Base-by-base conservation (phyloP, 345 rosid species). In the Camelina laxa region DNA sequence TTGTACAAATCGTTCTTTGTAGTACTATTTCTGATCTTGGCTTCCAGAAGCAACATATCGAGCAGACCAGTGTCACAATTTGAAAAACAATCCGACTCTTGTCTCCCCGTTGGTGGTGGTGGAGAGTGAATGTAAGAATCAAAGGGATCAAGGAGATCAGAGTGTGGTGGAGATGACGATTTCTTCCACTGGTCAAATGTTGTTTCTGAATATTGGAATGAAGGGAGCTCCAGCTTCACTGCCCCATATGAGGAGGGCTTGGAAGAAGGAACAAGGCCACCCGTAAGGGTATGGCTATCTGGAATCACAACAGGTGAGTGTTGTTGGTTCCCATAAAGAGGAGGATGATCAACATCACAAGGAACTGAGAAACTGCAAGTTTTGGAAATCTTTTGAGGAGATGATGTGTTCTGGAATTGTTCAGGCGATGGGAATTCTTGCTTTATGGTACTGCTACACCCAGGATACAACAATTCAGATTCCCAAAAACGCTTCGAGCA, bases 201-300 rank as follows among this genome's bases (percentile, higher is more conserved):
- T 75, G 84, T 75, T 83, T 89, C 96, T 71, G 90, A 60, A 89
- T 87, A 86, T 94, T 94, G 98, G 97, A 94, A 92, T 90, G 98
- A 94, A 94, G 97, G 97, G 98, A 94, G 97, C 98, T 94, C 98
- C 93, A 82, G 76, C 98, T 91, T 91, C 96, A 85, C 78, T 74
- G 88, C 85, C 90, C 74, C 89, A 5, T 78, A 69, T 61, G 51
- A 21, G 71, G 93, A 21, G 71, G 93, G 87, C 89, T 70, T 88
- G 61, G 95, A 90, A 94, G 97, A 70, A 82, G 97, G 86, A 90
- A 87, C 82, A 74, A 80, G 75, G 86, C 92, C 93, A 87, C 83
- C 85, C 76, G 85, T 81, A 82, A 80, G 81, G 93, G 90, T 72
- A 79, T 88, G 96, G 93, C 90, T 50, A 75, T 84, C 87, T 76